Percentiles rank a stretch among this genome's conserved stretches.
Evolutionary conservation across 176 grass and related monocot species (phyloP).

Genomic region (Oryza meyeriana): DNA sequence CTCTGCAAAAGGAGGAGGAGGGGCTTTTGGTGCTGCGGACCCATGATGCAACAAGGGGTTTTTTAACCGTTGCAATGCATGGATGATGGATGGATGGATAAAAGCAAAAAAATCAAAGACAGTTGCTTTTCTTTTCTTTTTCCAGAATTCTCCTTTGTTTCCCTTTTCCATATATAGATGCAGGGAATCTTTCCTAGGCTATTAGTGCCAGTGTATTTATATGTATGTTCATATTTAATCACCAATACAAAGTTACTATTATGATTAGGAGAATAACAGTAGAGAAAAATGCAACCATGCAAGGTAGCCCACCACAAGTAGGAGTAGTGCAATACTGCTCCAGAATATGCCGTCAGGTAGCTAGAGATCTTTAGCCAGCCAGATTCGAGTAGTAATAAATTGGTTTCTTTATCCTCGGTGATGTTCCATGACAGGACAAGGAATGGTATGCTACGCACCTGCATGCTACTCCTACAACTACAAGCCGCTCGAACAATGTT

Average conservation of each 20-base stretch:
- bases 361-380: neutral
- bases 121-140: neutral
- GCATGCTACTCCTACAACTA: neutral
- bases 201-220: neutral
- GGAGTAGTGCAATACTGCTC: neutral
- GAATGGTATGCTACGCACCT: neutral
- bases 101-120: neutral
- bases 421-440: neutral
- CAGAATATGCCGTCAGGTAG: neutral
- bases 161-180: neutral
- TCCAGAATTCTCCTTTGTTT: neutral
- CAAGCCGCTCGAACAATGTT: neutral
- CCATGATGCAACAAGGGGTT: neutral
- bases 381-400: neutral
- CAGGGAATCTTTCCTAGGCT: neutral
- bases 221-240: neutral
- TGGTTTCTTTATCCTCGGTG: neutral
- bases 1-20: neutral
- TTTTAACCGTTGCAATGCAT: neutral
- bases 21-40: constrained; percentile 29
- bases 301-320: neutral
- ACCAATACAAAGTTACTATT: neutral
- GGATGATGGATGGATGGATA: neutral
- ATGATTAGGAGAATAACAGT: neutral
- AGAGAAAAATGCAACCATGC: neutral